Percentiles rank a stretch among this genome's conserved stretches.
Evolutionary conservation across 345 rosid genomes (phyloP).

Genomic region (Barbarea vulgaris): DNA sequence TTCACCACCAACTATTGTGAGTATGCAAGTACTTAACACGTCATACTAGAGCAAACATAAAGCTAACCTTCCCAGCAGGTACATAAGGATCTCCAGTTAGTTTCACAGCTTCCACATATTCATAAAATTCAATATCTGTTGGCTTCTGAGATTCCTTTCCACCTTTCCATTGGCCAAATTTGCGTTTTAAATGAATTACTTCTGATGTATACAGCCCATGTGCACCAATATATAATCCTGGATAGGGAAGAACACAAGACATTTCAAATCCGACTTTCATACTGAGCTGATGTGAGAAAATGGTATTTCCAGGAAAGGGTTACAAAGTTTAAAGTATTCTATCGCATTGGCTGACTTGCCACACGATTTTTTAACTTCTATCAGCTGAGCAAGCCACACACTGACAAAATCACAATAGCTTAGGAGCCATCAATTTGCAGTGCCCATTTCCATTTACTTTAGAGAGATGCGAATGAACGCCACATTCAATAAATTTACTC

Average conservation of each 20-base stretch:
- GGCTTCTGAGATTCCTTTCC: conserved; percentile 56
- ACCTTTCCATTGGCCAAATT: conserved; percentile 90
- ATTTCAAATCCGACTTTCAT: not conserved
- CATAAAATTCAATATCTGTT: conserved; percentile 75
- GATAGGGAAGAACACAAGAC: conserved; percentile 29
- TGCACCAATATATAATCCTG: conserved; percentile 89
- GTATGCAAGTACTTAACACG: not conserved
- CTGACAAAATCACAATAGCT: not conserved
- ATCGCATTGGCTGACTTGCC: not conserved
- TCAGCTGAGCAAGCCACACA: conserved; percentile 12
- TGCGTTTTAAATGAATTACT: conserved; percentile 78
- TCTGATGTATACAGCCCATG: conserved; percentile 86
- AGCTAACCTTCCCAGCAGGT: conserved; percentile 91
- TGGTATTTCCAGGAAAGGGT: not conserved
- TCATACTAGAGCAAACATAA: conserved; percentile 20
- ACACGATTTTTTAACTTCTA: not conserved
- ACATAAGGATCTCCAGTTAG: conserved; percentile 91
- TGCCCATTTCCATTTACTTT: not conserved
- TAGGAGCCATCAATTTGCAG: not conserved
- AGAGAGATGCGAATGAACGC: conserved; percentile 4
- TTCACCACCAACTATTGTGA: conserved; percentile 8
- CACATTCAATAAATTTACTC: conserved; percentile 4
- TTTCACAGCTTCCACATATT: conserved; percentile 91
- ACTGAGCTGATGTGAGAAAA: conserved; percentile 2
- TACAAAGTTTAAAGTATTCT: not conserved